phyloP scores from a whole-genome alignment of 768 basidiomycete species.

The Boletellus ananiceps region DNA sequence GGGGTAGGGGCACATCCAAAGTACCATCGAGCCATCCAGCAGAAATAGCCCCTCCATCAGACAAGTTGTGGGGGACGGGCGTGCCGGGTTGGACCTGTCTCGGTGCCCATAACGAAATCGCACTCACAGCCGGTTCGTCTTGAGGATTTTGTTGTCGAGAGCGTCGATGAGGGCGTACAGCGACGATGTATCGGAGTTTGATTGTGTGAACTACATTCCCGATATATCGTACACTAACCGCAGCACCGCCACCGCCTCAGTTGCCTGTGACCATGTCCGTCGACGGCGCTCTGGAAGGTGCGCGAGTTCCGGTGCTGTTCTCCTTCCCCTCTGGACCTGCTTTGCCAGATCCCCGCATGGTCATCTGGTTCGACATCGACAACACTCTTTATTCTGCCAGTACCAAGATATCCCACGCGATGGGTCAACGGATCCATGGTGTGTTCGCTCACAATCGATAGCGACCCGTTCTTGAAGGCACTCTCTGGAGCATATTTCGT shows the following conservation, averaged over 20 bases:
- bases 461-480: background rate
- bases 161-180: constrained; percentile 21
- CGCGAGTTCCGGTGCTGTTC: background rate
- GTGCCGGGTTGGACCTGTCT: background rate
- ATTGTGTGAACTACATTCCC: constrained; percentile 22
- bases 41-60: constrained; percentile 8
- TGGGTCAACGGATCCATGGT: constrained; percentile 81
- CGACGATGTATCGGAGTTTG: constrained; percentile 22
- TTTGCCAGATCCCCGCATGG: constrained; percentile 46
- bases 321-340: constrained; percentile 1
- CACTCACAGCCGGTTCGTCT: constrained; percentile 42
- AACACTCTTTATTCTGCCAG: constrained; percentile 83
- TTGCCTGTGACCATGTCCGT: constrained; percentile 27
- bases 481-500: constrained; percentile 63
- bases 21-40: constrained; percentile 32
- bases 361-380: constrained; percentile 85
- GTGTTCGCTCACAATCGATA: constrained; percentile 7
- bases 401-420: constrained; percentile 68
- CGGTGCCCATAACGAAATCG: constrained; percentile 17
- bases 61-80: background rate
- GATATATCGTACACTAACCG: constrained; percentile 8
- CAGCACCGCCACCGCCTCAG: background rate
- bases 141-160: constrained; percentile 37
- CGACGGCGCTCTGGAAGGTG: constrained; percentile 25
- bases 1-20: constrained; percentile 31